phyloP scores from a whole-genome alignment of 331 rosid genomes.

The Arachis monticola region DNA sequence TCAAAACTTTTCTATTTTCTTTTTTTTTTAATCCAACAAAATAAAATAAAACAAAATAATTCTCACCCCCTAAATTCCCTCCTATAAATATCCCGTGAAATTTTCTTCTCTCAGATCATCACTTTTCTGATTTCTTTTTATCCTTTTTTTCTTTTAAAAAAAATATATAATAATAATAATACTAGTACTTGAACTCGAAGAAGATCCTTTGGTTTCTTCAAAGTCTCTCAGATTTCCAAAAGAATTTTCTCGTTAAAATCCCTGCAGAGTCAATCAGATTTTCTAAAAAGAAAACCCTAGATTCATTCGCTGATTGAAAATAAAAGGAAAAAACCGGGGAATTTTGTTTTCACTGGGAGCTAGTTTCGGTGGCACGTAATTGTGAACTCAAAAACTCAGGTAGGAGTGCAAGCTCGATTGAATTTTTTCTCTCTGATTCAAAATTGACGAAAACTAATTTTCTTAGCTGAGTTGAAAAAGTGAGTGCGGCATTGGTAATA shows the following conservation, averaged over 20 bases:
- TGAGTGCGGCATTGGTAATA: slow-evolving; percentile 30
- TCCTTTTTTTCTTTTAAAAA: background rate
- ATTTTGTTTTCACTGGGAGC: slow-evolving; percentile 31
- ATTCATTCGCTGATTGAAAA: slow-evolving; percentile 31
- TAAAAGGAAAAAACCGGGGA: background rate
- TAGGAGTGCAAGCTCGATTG: slow-evolving; percentile 35
- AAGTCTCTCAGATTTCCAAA: slow-evolving; percentile 34
- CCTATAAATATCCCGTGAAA: slow-evolving; percentile 45
- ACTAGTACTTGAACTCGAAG: background rate
- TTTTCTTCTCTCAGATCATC: slow-evolving; percentile 38
- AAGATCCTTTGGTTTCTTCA: slow-evolving; percentile 63
- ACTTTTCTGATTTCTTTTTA: slow-evolving; percentile 29
- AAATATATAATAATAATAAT: background rate
- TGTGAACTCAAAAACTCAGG: slow-evolving; percentile 7
- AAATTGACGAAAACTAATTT: background rate
- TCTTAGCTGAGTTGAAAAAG: slow-evolving; percentile 37
- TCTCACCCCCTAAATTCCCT: slow-evolving; percentile 10
- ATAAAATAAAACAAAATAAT: background rate
- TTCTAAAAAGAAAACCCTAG: slow-evolving; percentile 34
- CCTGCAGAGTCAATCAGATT: slow-evolving; percentile 39
- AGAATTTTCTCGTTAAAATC: slow-evolving; percentile 48
- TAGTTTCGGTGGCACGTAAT: slow-evolving; percentile 13
- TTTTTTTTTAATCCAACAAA: background rate
- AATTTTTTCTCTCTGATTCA: slow-evolving; percentile 24
- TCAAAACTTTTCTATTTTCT: slow-evolving; percentile 31